A percentile compares a stretch with the other conserved stretches of the same genome.
These are phyloP conservation scores for Hysterium pulicare DNA, from an alignment of 2,329 filamentous ascomycete species.

Conservation along the genomic window DNA sequence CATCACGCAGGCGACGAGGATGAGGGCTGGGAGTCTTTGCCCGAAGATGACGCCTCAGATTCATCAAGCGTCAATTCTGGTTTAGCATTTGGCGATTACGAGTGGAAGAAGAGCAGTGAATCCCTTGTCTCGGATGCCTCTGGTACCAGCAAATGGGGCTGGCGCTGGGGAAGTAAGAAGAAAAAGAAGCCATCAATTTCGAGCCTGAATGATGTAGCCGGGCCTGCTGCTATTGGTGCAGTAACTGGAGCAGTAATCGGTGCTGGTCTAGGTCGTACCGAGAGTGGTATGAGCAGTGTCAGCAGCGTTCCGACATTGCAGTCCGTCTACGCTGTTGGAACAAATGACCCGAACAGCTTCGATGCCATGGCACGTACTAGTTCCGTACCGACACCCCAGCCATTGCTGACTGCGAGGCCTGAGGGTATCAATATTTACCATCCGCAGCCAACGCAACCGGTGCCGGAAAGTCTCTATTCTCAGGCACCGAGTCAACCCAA, in stretches of 20 bases:
- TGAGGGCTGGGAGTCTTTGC: slow-evolving; percentile 44
- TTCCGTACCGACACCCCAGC: slow-evolving; percentile 41
- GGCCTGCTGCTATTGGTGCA: slow-evolving; percentile 37
- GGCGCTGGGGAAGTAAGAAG: slow-evolving; percentile 57
- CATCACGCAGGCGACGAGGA: slow-evolving; percentile 48
- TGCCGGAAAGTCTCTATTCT: slow-evolving; percentile 65
- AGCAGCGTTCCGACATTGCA: slow-evolving; percentile 54
- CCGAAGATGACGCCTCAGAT: slow-evolving; percentile 36
- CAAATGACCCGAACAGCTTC: slow-evolving; percentile 61
- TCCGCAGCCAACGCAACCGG: slow-evolving; percentile 73
- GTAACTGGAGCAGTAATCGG: slow-evolving; percentile 44
- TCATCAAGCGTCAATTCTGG: slow-evolving; percentile 54
- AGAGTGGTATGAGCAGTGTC: slow-evolving; percentile 40
- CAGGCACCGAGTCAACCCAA: slow-evolving; percentile 38
- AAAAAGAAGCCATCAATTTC: slow-evolving; percentile 35
- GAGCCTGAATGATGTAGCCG: slow-evolving; percentile 34
- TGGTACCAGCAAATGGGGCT: slow-evolving; percentile 56
- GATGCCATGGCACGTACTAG: slow-evolving; percentile 55
- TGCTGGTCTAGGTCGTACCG: slow-evolving; percentile 48
- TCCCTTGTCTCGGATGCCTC: slow-evolving; percentile 54
- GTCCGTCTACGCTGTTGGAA: slow-evolving; percentile 64
- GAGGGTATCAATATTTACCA: slow-evolving; percentile 72
- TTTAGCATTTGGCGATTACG: slow-evolving; percentile 58
- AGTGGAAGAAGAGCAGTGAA: slow-evolving; percentile 45
- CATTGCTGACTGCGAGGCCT: slow-evolving; percentile 29